Evolutionary conservation across 2,329 filamentous ascomycete genomes (phyloP).

Genomic region (Fusarium sp.): DNA sequence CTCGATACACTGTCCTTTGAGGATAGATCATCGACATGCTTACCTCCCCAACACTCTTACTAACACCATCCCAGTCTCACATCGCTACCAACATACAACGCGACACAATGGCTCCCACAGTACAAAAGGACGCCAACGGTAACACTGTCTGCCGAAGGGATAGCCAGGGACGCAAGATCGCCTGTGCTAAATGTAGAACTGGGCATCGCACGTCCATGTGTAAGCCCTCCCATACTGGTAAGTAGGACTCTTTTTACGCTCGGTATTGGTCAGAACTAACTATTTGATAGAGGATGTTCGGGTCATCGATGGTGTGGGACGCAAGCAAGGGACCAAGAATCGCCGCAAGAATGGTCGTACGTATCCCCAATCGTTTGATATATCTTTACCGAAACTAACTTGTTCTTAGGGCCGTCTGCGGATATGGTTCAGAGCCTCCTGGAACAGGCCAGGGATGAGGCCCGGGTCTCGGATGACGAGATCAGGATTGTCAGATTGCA

Average conservation of each 20-base stretch:
- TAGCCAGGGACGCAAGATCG: background rate
- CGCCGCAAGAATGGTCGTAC: background rate
- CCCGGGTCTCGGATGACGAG: background rate
- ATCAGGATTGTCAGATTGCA: background rate
- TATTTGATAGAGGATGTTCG: background rate
- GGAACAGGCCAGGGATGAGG: background rate
- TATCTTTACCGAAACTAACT: background rate
- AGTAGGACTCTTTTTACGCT: background rate
- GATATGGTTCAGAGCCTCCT: fast-evolving
- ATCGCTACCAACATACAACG: background rate
- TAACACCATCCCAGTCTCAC: background rate
- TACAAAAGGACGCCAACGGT: background rate
- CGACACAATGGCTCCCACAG: background rate
- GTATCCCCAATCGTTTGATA: background rate
- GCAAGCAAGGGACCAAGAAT: background rate
- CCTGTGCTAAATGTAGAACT: background rate
- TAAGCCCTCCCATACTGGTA: background rate
- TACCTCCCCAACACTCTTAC: background rate
- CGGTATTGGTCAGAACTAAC: background rate
- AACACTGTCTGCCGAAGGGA: background rate
- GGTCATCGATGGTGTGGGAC: background rate
- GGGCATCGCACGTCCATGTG: background rate
- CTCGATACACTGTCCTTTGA: background rate
- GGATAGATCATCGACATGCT: too few species aligned
- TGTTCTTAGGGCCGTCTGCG: background rate